Conservation (phyloP, 345 rosid species). For the Pugionium dolabratum region DNA sequence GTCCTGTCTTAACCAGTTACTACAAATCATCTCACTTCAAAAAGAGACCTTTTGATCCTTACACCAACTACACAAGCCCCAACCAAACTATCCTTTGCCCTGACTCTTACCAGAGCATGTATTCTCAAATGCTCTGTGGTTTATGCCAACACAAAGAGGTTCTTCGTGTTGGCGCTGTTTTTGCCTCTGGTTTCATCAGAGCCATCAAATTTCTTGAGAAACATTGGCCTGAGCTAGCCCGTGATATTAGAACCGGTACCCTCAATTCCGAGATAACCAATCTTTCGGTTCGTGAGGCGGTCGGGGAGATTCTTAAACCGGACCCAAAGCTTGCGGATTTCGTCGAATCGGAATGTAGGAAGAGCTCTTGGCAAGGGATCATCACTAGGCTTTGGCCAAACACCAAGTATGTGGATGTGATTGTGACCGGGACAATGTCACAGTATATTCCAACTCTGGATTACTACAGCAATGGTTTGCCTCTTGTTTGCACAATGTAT, state of each 20-base stretch:
- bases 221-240: conserved; percentile 53
- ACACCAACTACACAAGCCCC: conserved; percentile 83
- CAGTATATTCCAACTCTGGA: conserved; percentile 95
- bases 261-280: conserved; percentile 56
- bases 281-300: conserved; percentile 58
- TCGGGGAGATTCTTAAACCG: conserved; percentile 61
- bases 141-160: conserved; percentile 64
- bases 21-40: conserved; percentile 72
- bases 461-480: conserved; percentile 80
- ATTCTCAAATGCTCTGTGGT: conserved; percentile 77
- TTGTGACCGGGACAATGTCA: conserved; percentile 99
- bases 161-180: conserved; percentile 79
- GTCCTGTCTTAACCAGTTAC: conserved; percentile 75
- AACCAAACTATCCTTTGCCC: conserved; percentile 74
- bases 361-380: conserved; percentile 68
- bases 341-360: conserved; percentile 53
- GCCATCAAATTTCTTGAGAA: conserved; percentile 78
- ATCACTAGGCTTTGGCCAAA: conserved; percentile 76
- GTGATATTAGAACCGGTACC: conserved; percentile 59
- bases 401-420: conserved; percentile 88
- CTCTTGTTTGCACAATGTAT: conserved; percentile 97
- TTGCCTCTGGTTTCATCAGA: conserved; percentile 81
- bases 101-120: conserved; percentile 84
- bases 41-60: conserved; percentile 67
- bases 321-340: conserved; percentile 61